Base-by-base conservation (phyloP, 495 filamentous ascomycete genomes). In the Symbiotaphrina buchneri region DNA sequence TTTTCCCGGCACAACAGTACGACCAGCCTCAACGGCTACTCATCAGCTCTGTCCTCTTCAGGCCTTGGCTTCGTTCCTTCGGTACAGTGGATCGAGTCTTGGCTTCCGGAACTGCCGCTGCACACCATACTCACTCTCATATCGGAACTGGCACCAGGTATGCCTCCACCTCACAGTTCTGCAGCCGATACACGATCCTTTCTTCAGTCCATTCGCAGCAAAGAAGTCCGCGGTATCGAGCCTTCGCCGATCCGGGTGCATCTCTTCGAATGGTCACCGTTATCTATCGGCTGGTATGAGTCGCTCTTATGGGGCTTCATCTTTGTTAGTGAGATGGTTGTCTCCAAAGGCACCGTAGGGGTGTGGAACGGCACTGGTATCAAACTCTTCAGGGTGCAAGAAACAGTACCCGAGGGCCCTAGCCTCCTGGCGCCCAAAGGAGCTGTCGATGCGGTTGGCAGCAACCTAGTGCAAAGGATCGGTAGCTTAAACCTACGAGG, bases 251-350 rank as follows among this genome's bases (percentile, higher is more conserved):
- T 75, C 28, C 67, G 77, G 21, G 71, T 83, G 1, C 87, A 94
- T 42, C 73, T 78, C 31, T 97, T 97, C 48, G 80, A 91, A 52
- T 97, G 87, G 87, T 85, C 84, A 1, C 71, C 81, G 0, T 58
- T 93, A 7, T 76, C 79, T 0, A 63, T 97, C 22, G 87, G 90
- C 28, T 97, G 87, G 87, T 97, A 97, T 43, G 81, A 94, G 47
- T 82, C 74, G 0, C 51, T 95, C 13, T 65, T 97, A 5, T 97
- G 87, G 87, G 71, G 80, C n/a, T 83, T 93, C 51, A 70, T 93
- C 39, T 97, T 94, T 52, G 65, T 72, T 18, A 71, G 68, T 38
- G 87, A 97, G 51, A 79, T 92, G 68, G 66, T 82, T 27, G 74
- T 91, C 3, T 62, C 74, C 1, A 79, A 71, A 48, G 87, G 87